A percentile compares a stretch with the other conserved stretches of the same genome.
Conservation (phyloP, 805 yeast species). For the Ascoidea asiatica region DNA sequence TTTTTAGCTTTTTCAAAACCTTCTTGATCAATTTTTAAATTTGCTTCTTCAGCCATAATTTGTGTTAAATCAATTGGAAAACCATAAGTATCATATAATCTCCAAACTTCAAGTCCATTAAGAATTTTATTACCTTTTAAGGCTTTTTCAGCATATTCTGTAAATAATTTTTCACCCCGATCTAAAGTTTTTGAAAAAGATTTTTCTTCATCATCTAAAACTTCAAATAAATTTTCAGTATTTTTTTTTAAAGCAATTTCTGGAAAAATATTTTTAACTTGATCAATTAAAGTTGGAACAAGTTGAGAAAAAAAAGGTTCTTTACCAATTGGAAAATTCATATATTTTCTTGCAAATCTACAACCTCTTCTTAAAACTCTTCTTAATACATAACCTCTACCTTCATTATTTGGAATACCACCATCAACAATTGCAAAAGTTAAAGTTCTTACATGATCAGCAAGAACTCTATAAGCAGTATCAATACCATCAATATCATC, state of each 20-base stretch:
- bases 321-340: conserved; percentile 89
- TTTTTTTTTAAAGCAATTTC: conserved; percentile 51
- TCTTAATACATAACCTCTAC: conserved; percentile 96
- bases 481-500: conserved; percentile 93
- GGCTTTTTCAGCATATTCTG: conserved; percentile 81
- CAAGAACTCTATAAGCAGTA: conserved; percentile 95
- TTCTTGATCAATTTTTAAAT: conserved; percentile 79
- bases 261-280: conserved; percentile 82
- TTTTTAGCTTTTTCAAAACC: conserved; percentile 86
- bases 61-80: conserved; percentile 98
- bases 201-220: conserved; percentile 89
- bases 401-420: conserved; percentile 98
- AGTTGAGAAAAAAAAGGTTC: conserved; percentile 66
- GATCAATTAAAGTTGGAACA: conserved; percentile 86
- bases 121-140: conserved; percentile 62
- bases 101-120: conserved; percentile 94
- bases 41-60: conserved; percentile 97
- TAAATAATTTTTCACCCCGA: conserved; percentile 94
- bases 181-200: conserved; percentile 92
- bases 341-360: conserved; percentile 89
- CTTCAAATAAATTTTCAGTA: conserved; percentile 68
- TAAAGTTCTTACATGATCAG: conserved; percentile 96
- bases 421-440: conserved; percentile 96
- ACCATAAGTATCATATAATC: conserved; percentile 96
- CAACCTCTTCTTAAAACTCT: conserved; percentile 97